These are phyloP conservation scores for Pelargonium myrrhifolium DNA, from an alignment of 441 rosid genomes.

Conservation along the genomic window DNA sequence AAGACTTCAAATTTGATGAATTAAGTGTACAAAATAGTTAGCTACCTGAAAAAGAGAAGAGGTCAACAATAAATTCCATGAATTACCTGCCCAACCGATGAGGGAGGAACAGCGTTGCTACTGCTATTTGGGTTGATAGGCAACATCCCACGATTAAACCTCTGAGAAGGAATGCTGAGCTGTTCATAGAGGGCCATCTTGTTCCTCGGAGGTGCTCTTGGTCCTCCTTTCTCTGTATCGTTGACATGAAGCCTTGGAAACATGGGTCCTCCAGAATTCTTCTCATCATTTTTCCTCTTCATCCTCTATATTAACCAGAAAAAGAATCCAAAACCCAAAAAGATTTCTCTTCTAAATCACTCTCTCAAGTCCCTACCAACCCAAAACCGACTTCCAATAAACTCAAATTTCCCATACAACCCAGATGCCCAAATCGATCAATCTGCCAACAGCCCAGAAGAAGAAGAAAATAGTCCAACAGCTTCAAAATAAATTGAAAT, in stretches of 20 bases:
- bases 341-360: no score
- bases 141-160: constrained; percentile 42
- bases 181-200: constrained; percentile 98
- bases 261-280: constrained; percentile 52
- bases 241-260: constrained; percentile 91
- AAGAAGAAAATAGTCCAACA: neutral
- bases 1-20: neutral
- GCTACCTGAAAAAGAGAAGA: neutral
- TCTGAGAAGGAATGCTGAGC: constrained; percentile 75
- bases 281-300: constrained; percentile 62
- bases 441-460: neutral
- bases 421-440: constrained; percentile 1
- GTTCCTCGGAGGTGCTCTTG: constrained; percentile 90
- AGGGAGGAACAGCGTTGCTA: constrained; percentile 33
- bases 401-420: constrained; percentile 1
- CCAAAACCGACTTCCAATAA: neutral
- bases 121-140: constrained; percentile 30
- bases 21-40: neutral
- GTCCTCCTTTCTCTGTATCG: constrained; percentile 80
- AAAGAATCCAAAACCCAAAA: neutral
- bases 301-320: constrained; percentile 28
- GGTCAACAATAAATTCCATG: constrained; percentile 3
- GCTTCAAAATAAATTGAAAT: neutral
- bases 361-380: neutral
- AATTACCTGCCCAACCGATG: constrained; percentile 50